Evolutionary conservation across 108 stramenopile species (phyloP).

Genomic region (Cyclotella cryptica): DNA sequence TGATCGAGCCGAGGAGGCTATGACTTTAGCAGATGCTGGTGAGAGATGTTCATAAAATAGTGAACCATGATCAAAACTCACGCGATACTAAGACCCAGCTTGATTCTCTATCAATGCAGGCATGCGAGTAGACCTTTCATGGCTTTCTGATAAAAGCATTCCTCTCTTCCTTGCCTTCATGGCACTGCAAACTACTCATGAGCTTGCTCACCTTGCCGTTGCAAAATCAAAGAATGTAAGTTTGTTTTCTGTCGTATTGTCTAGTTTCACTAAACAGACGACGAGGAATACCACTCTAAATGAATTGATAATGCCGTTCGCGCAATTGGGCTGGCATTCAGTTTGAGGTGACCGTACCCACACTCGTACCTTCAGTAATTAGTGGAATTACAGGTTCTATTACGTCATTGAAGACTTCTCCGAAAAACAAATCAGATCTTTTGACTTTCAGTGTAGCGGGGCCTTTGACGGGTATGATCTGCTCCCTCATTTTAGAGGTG

Average conservation of each 20-base stretch:
- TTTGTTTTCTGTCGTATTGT: not conserved
- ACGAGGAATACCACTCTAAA: not conserved
- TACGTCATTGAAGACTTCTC: conserved; percentile 70
- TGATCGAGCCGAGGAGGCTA: conserved; percentile 68
- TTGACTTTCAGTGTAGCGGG: conserved; percentile 83
- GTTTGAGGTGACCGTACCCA: conserved; percentile 70
- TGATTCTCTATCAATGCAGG: not conserved
- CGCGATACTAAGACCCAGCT: not conserved
- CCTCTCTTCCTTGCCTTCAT: conserved; percentile 78
- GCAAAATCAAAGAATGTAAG: conserved; percentile 63
- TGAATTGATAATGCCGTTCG: too few relatives aligned
- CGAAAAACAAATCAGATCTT: conserved; percentile 77
- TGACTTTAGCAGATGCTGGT: conserved; percentile 76
- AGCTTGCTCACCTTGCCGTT: conserved; percentile 64
- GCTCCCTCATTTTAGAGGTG: conserved; percentile 57
- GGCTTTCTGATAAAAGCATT: conserved; percentile 76
- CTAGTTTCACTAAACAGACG: not conserved
- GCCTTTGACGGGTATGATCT: conserved; percentile 75
- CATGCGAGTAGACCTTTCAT: conserved; percentile 70
- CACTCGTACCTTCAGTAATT: conserved; percentile 80
- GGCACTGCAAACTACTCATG: conserved; percentile 70
- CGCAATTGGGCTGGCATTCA: not conserved
- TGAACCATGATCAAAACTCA: not conserved
- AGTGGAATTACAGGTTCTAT: conserved; percentile 80
- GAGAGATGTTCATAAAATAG: not conserved